phyloP scores from a whole-genome alignment of 2,329 filamentous ascomycete species.

The Paracoccidioides lutzii region DNA sequence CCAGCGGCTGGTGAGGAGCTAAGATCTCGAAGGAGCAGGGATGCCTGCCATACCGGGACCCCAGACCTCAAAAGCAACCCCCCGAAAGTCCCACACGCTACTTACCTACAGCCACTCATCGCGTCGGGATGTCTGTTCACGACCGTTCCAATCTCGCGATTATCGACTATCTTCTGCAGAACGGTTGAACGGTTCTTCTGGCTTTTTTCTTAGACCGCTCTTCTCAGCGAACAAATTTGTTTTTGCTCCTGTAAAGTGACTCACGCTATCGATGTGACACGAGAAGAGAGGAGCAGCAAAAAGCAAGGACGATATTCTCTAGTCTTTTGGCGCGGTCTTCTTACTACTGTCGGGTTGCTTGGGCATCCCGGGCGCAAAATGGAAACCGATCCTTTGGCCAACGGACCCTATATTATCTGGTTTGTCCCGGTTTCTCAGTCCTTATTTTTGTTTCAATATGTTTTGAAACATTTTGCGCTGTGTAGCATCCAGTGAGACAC shows the following conservation, averaged over 20 bases:
- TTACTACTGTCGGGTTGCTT: not conserved
- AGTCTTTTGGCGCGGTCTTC: not conserved
- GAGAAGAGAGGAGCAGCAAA: not conserved
- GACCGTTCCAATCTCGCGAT: conserved; percentile 9
- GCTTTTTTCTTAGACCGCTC: conserved; percentile 4
- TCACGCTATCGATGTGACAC: conserved; percentile 1
- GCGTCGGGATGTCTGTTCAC: conserved; percentile 8
- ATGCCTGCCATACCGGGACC: not conserved
- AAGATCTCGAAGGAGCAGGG: not conserved
- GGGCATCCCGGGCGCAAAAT: not conserved
- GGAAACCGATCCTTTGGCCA: not conserved
- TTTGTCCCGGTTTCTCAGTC: not conserved
- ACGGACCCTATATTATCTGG: not conserved
- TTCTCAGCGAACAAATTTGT: conserved; percentile 8
- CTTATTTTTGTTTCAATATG: conserved; percentile 3
- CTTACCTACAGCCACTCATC: conserved; percentile 8
- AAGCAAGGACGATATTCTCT: not conserved
- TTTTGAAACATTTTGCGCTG: conserved; percentile 5
- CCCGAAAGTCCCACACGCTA: not conserved
- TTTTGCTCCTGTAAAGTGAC: conserved; percentile 5
- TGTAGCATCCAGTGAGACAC: conserved; percentile 1
- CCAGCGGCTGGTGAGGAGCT: not conserved
- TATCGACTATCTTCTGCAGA: conserved; percentile 3
- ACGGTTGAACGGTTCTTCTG: not conserved
- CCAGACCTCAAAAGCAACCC: not conserved